These are phyloP conservation scores for Punica granatum DNA, from an alignment of 345 rosid species.

Conservation along the genomic window DNA sequence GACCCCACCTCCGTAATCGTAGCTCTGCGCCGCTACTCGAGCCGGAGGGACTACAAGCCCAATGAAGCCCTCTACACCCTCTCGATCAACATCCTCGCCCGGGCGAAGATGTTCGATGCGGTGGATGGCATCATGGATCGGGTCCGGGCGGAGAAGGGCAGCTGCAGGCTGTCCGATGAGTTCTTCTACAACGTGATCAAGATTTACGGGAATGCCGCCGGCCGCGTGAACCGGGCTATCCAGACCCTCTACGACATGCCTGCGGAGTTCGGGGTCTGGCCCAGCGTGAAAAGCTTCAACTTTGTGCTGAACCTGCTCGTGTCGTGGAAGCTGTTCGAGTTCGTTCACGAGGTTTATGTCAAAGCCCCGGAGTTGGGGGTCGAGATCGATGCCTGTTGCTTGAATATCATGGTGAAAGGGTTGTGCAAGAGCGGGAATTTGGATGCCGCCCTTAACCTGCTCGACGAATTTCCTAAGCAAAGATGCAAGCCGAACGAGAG, in stretches of 20 bases:
- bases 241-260: conserved; percentile 66
- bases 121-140: conserved; percentile 47
- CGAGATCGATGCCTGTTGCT: conserved; percentile 74
- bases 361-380: conserved; percentile 61
- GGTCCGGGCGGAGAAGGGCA: conserved; percentile 33
- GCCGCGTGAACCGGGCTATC: conserved; percentile 55
- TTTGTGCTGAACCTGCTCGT: conserved; percentile 69
- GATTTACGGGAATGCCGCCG: conserved; percentile 56
- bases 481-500: conserved; percentile 59
- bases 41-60: conserved; percentile 70
- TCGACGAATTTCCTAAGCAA: conserved; percentile 91
- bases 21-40: conserved; percentile 48
- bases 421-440: conserved; percentile 62
- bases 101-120: conserved; percentile 56
- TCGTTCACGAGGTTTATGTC: conserved; percentile 44
- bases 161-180: conserved; percentile 53
- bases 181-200: conserved; percentile 71
- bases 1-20: conserved; percentile 43
- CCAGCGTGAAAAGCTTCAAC: conserved; percentile 60
- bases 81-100: conserved; percentile 45
- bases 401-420: conserved; percentile 77
- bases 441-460: conserved; percentile 57
- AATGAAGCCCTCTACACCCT: conserved; percentile 56
- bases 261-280: conserved; percentile 51
- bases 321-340: conserved; percentile 52